phyloP scores from a whole-genome alignment of 805 yeast species.

The Monosporozyma siamensis region DNA sequence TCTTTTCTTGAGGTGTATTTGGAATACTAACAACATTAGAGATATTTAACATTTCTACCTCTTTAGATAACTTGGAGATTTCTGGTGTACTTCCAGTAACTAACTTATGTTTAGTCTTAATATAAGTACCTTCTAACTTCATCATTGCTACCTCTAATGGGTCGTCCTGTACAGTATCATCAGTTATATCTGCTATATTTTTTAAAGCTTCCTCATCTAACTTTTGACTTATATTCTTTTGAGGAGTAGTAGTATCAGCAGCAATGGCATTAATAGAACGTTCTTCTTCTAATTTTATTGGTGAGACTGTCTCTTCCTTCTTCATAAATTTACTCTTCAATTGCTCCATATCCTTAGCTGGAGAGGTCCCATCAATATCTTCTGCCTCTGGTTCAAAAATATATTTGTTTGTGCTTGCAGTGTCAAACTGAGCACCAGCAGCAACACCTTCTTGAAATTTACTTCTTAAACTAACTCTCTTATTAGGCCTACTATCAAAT shows the following conservation, averaged over 20 bases:
- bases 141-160: constrained; percentile 66
- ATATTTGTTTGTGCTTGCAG: constrained; percentile 16
- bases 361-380: constrained; percentile 24
- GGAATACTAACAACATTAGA: constrained; percentile 9
- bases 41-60: constrained; percentile 14
- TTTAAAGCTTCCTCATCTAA: constrained; percentile 8
- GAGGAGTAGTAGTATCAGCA: not conserved
- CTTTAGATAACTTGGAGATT: constrained; percentile 12
- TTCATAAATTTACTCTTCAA: constrained; percentile 25
- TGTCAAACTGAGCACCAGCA: not conserved
- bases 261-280: not conserved
- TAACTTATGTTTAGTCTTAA: constrained; percentile 6
- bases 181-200: constrained; percentile 78
- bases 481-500: constrained; percentile 4
- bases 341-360: constrained; percentile 26
- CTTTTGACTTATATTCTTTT: not conserved
- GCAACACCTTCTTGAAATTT: constrained; percentile 6
- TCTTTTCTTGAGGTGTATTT: constrained; percentile 14
- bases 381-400: constrained; percentile 25
- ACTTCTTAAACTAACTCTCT: constrained; percentile 9
- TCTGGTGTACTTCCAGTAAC: constrained; percentile 12
- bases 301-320: constrained; percentile 1
- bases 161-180: constrained; percentile 55
- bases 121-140: constrained; percentile 65
- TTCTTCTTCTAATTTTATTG: not conserved